Evolutionary conservation across 2,329 filamentous ascomycete species (phyloP), one percentile per base, ranked within the genome.

Genomic region (Phialocephala sp.): DNA sequence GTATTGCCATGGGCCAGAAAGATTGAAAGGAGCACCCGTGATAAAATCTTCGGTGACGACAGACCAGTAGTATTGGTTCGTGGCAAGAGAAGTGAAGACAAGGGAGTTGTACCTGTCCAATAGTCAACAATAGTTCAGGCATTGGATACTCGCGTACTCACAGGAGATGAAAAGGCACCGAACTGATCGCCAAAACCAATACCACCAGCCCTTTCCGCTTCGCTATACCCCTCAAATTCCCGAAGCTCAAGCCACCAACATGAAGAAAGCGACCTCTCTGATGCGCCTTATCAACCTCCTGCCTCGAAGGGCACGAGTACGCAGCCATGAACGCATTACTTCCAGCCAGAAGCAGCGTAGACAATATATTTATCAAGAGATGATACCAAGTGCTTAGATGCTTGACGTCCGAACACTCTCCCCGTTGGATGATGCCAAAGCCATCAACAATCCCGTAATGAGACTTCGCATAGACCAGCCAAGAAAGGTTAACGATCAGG

Each of bases 251-350:
- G 20, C 50, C 60, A 2, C 65, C 65, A 59, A 67, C 45, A 45
- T 64, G 57, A 6, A 67, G 41, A 55, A 27, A 64, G 15, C 32
- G 61, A 8, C 61, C 62, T 59, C 58, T 58, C 35, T 36, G 20
- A 62, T 67, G 65, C 2, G 65, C 61, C 22, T 45, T 57, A 41
- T 67, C 65, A 18, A 67, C 59, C 22, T 63, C 59, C 15, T 58
- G 8, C n/a, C 60, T 57, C 15, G 59, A 60, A 2, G 60, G 66
- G 22, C 47, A 63, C 2, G 57, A 60, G 36, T 60, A 68, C 8
- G 57, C 60, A 6, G 63, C 60, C 66, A 68, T 68, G 58, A 65
- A 68, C 14, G 60, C 52, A 63, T 68, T 68, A 41, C 63, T 68
- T 20, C 66, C 66, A 1, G 63, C 60, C n/a, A 68, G 52, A 39